Percentiles rank a stretch among this genome's conserved stretches.
Conservation (phyloP, 2,329 filamentous ascomycete species). For the Arthrobotrys musiformis region DNA sequence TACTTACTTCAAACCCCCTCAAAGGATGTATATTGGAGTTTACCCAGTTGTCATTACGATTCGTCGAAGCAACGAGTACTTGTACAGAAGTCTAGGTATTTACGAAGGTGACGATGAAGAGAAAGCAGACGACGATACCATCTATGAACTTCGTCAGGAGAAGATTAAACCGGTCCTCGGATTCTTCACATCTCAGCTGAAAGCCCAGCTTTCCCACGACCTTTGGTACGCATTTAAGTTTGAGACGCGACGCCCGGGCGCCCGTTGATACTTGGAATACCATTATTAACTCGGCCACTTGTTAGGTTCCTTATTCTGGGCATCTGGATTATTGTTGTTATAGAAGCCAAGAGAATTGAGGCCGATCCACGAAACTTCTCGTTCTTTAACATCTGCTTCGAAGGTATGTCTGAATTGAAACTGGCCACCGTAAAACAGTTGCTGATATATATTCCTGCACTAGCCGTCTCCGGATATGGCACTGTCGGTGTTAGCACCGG, state of each 20-base stretch:
- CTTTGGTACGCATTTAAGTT: slow-evolving; percentile 31
- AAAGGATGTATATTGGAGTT: slow-evolving; percentile 69
- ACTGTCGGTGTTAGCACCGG: slow-evolving; percentile 58
- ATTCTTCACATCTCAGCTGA: slow-evolving; percentile 26
- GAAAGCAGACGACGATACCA: slow-evolving; percentile 54
- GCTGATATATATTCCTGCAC: background rate
- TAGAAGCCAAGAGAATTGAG: slow-evolving; percentile 56
- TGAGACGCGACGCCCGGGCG: no score
- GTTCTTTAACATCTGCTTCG: slow-evolving; percentile 58
- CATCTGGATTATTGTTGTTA: slow-evolving; percentile 48
- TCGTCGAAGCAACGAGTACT: slow-evolving; percentile 68
- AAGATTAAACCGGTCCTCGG: slow-evolving; percentile 23
- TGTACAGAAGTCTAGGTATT: slow-evolving; percentile 69
- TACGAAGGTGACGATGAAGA: slow-evolving; percentile 61
- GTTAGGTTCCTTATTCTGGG: slow-evolving; percentile 45
- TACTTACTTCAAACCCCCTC: background rate
- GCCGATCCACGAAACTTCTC: slow-evolving; percentile 56
- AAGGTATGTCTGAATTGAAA: slow-evolving; percentile 26
- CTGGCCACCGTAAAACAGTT: background rate
- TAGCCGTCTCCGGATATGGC: slow-evolving; percentile 58
- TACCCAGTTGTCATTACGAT: slow-evolving; percentile 70
- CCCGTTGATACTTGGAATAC: background rate
- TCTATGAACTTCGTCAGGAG: slow-evolving; percentile 43
- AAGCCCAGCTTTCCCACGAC: slow-evolving; percentile 33
- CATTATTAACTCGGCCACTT: background rate